phyloP scores from a whole-genome alignment of 228 moss, liverwort and hornwort genomes.

The Sphagnum fallax region DNA sequence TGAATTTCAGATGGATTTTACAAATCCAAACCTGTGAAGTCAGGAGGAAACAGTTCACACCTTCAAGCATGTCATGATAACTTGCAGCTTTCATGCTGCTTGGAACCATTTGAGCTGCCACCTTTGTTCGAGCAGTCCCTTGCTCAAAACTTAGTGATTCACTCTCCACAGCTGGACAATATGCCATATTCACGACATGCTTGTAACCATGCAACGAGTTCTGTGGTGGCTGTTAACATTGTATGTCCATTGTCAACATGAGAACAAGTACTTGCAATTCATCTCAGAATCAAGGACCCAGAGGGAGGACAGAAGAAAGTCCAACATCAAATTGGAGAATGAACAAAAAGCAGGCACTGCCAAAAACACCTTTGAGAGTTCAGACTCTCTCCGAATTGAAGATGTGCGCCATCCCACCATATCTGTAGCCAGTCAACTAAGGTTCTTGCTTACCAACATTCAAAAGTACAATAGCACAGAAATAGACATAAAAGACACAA shows the following conservation, averaged over 20 bases:
- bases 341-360: too few species aligned
- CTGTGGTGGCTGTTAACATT: constrained; percentile 26
- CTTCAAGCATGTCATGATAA: constrained; percentile 9
- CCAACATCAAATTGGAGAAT: too few species aligned
- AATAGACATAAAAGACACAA: too few species aligned
- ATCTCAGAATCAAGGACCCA: not conserved
- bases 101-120: constrained; percentile 23
- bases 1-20: too few species aligned
- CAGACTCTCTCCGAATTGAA: constrained; percentile 39
- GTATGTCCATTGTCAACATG: not conserved
- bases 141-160: constrained; percentile 25
- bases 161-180: constrained; percentile 33
- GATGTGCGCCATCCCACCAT: constrained; percentile 60
- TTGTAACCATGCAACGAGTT: constrained; percentile 38
- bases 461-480: too few species aligned
- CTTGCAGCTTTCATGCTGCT: constrained; percentile 8
- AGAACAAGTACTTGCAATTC: too few species aligned
- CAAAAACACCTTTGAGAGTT: constrained; percentile 37
- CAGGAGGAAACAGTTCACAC: not conserved
- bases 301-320: not conserved
- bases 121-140: constrained; percentile 41
- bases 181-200: constrained; percentile 33
- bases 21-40: too few species aligned
- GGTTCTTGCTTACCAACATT: too few species aligned
- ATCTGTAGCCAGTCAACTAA: constrained; percentile 9